Conservation (phyloP, 768 basidiomycete species). For the Rubroboletus pulcherrimus region DNA sequence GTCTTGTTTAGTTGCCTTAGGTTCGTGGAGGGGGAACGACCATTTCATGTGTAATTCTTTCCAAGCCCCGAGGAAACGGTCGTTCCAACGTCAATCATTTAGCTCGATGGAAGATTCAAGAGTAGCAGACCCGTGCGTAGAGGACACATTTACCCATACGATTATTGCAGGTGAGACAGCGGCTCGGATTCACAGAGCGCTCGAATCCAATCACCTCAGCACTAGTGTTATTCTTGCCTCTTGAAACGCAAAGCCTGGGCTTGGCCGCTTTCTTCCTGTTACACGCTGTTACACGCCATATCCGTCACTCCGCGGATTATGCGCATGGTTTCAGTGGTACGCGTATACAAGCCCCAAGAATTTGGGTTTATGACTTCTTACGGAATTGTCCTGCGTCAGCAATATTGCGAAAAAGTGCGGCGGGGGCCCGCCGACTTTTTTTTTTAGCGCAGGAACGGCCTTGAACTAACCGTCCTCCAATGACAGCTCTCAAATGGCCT, state of each 20-base stretch:
- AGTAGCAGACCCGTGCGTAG: background rate
- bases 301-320: slow-evolving; percentile 1
- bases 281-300: background rate
- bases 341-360: background rate
- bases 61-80: background rate
- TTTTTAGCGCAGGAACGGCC: no score
- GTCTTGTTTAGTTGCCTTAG: background rate
- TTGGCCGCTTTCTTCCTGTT: background rate
- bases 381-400: no score
- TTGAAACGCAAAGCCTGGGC: slow-evolving; percentile 3
- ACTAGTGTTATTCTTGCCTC: background rate
- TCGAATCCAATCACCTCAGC: background rate
- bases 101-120: background rate
- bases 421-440: no score
- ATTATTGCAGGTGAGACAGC: background rate
- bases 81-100: background rate
- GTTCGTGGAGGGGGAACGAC: background rate
- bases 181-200: background rate
- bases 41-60: background rate
- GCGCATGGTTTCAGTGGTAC: background rate
- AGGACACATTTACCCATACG: background rate
- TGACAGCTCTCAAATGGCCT: no score
- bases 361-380: background rate
- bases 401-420: no score
- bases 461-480: no score